Evolutionary conservation across 768 basidiomycete genomes (phyloP).

Genomic region (Podaxis sp.): DNA sequence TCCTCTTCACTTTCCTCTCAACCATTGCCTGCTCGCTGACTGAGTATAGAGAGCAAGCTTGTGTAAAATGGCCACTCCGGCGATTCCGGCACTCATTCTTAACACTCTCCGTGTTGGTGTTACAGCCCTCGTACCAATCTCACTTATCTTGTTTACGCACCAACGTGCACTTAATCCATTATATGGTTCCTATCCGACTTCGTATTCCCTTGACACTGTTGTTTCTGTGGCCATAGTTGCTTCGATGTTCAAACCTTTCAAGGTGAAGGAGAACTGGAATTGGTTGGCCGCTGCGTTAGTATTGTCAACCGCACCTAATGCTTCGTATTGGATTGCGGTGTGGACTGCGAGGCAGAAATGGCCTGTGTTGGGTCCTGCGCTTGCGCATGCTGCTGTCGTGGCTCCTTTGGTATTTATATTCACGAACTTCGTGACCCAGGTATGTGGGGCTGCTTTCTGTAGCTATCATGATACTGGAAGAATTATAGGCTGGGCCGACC

Average conservation of each 20-base stretch:
- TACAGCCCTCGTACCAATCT: conserved; percentile 35
- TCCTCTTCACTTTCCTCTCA: neutral
- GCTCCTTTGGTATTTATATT: conserved; percentile 56
- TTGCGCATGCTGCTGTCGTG: conserved; percentile 57
- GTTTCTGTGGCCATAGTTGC: conserved; percentile 34
- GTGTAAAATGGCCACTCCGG: neutral
- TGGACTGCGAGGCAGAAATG: conserved; percentile 54
- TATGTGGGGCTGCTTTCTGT: conserved; percentile 14
- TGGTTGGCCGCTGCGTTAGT: conserved; percentile 39
- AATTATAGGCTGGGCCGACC: neutral
- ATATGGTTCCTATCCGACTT: conserved; percentile 62
- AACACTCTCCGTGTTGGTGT: neutral
- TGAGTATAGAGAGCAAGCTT: neutral
- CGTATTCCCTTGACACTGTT: conserved; percentile 43
- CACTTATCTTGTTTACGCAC: conserved; percentile 62
- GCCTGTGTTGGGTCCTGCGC: conserved; percentile 55
- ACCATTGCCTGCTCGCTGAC: neutral
- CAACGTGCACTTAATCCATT: conserved; percentile 65
- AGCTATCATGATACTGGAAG: conserved; percentile 1
- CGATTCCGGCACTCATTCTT: neutral
- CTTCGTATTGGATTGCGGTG: conserved; percentile 67
- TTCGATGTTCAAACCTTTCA: conserved; percentile 40
- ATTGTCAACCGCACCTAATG: conserved; percentile 52
- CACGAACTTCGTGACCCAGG: conserved; percentile 39
- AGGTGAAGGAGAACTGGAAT: conserved; percentile 30